Percentiles rank a stretch among this genome's conserved stretches.
Conservation (phyloP, 164 flowering plant genomes). For the Vitis vinifera region ASM3070453v1 NC_081809.1:23935001-23935500, state of each 20-base stretch:
- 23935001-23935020: too few relatives aligned
- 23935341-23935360: not conserved
- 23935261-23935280: constrained; percentile 75
- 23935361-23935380: not conserved
- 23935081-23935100: not conserved
- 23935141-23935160: not conserved
- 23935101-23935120: not conserved
- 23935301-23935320: constrained; percentile 8
- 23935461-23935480: not conserved
- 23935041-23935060: too few relatives aligned
- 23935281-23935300: constrained; percentile 93
- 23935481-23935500: not conserved
- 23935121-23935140: not conserved
- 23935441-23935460: not conserved
- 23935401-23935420: too few relatives aligned
- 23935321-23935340: not conserved
- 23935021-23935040: too few relatives aligned
- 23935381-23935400: not conserved
- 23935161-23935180: constrained; percentile 34
- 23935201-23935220: constrained; percentile 94
- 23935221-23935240: constrained; percentile 95
- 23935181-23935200: constrained; percentile 98
- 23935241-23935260: constrained; percentile 92
- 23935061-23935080: too few relatives aligned
- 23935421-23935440: not conserved